These are phyloP conservation scores for Colletotrichum sidae DNA, from an alignment of 2,329 filamentous ascomycete genomes.

Conservation along the genomic window DNA sequence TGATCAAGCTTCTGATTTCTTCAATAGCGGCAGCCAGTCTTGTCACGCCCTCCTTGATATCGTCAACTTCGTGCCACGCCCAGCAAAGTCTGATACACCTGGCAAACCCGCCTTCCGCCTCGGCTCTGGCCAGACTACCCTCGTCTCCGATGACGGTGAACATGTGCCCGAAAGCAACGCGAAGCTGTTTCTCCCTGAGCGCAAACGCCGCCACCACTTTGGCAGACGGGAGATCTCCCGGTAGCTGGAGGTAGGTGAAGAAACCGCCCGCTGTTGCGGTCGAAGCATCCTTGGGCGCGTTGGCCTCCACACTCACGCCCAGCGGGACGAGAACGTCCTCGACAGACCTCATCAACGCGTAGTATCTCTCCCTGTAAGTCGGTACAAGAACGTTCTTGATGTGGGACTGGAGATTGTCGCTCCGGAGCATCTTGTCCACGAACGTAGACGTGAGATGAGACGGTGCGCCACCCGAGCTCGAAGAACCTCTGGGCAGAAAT, in stretches of 20 bases:
- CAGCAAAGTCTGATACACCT: constrained; percentile 75
- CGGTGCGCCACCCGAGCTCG: constrained; percentile 43
- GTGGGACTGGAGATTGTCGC: constrained; percentile 38
- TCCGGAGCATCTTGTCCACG: constrained; percentile 39
- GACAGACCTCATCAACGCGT: constrained; percentile 37
- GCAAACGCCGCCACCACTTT: constrained; percentile 60
- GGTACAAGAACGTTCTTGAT: constrained; percentile 39
- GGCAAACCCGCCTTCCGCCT: constrained; percentile 58
- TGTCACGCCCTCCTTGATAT: constrained; percentile 74
- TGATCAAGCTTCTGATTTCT: neutral
- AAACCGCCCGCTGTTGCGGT: constrained; percentile 62
- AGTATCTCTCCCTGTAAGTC: constrained; percentile 38
- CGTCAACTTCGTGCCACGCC: constrained; percentile 75
- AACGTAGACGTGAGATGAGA: constrained; percentile 21
- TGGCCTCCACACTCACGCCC: neutral
- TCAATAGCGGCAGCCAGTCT: constrained; percentile 59
- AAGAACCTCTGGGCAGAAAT: neutral
- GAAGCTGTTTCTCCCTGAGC: constrained; percentile 71
- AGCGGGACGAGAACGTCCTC: constrained; percentile 37
- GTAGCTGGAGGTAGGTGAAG: constrained; percentile 72
- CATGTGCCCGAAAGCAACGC: constrained; percentile 74
- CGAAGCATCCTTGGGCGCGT: neutral
- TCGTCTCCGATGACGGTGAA: constrained; percentile 75
- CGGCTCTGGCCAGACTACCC: constrained; percentile 49
- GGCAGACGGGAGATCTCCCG: constrained; percentile 41